Conservation (phyloP, 805 yeast species). For the Wickerhamiella qilinensis region DNA sequence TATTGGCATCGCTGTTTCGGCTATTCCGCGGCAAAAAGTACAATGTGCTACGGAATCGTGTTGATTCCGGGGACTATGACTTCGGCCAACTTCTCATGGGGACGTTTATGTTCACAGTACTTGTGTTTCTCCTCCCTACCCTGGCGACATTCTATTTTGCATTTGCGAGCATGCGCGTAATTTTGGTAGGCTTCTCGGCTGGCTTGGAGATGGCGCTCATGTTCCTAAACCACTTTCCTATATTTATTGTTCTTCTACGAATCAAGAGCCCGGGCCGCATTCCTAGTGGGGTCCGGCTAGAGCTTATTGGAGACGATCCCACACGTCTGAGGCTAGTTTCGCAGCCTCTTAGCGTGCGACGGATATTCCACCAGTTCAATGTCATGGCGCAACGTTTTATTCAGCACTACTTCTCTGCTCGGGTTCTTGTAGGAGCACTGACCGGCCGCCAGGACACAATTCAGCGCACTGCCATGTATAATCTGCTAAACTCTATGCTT, state of each 20-base stretch:
- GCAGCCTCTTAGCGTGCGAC: constrained; percentile 28
- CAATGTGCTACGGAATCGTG: constrained; percentile 68
- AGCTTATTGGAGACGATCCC: background rate
- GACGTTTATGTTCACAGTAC: constrained; percentile 68
- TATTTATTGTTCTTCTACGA: constrained; percentile 66
- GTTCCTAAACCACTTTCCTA: constrained; percentile 65
- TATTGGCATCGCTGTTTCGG: constrained; percentile 58
- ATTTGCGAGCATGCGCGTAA: constrained; percentile 46
- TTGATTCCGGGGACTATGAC: constrained; percentile 72
- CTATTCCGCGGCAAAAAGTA: constrained; percentile 80
- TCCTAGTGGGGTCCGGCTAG: constrained; percentile 40
- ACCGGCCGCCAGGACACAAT: constrained; percentile 31
- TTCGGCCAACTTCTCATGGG: constrained; percentile 80
- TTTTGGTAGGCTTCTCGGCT: constrained; percentile 33
- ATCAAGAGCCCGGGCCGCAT: constrained; percentile 60
- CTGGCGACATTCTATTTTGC: constrained; percentile 67
- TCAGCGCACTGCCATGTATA: constrained; percentile 34
- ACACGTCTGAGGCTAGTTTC: constrained; percentile 20
- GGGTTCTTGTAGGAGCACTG: constrained; percentile 26
- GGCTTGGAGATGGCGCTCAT: constrained; percentile 44
- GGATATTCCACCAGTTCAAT: constrained; percentile 35
- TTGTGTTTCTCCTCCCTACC: constrained; percentile 71
- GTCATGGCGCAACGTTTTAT: constrained; percentile 26
- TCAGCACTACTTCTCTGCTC: constrained; percentile 28
- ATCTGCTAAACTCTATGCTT: constrained; percentile 34